Base-by-base conservation (phyloP, 1,284 basidiomycete species). In the Cryptococcus sp. region DNA sequence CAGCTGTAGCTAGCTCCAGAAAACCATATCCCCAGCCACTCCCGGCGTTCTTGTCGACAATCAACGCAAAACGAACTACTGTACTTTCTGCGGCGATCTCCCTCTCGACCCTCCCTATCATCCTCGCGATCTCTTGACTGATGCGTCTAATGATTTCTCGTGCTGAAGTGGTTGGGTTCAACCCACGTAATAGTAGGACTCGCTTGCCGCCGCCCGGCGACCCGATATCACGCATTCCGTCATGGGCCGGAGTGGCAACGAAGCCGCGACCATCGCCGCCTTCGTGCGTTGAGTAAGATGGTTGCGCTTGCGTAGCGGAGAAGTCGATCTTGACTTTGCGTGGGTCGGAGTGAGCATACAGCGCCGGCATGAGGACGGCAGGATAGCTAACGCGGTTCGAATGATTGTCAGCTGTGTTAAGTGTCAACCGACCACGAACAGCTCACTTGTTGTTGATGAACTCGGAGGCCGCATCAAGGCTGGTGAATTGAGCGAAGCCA, bases 1-100 rank as follows among this genome's bases (percentile, higher is more conserved):
- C 85, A 7, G 87, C 77, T 62, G 93, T 89, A 29, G 89, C 81
- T 67, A 95, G 90, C 71, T 96, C 91, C 15, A 94, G 89, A 72
- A 97, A 97, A 0, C 89, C 87, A 74, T 93, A 94, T 16, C 93
- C 90, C 83, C 91, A 93, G 70, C 89, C 91, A 2, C 86, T 85
- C 80, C 87, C 83, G 0, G 89, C 89, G 8, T 84, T 83, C 70
- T 89, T 87, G 77, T 96, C 92, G 74, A 91, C 89, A 75, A 94
- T 87, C 55, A 93, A 81, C 44, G 93, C 83, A 52, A 96, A 88
- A 46, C 91, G 83, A 59, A 85, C 86, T 84, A 96, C 89, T 16
- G 90, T 89, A 70, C 85, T 86, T 47, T 89, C 88, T 20, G 88
- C 88, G 55, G 89, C 66, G 13, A 86, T 88, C 49, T 82, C 83